Conservation (phyloP, 2,329 filamentous ascomycete genomes). For the Exophiala spinifera region DNA sequence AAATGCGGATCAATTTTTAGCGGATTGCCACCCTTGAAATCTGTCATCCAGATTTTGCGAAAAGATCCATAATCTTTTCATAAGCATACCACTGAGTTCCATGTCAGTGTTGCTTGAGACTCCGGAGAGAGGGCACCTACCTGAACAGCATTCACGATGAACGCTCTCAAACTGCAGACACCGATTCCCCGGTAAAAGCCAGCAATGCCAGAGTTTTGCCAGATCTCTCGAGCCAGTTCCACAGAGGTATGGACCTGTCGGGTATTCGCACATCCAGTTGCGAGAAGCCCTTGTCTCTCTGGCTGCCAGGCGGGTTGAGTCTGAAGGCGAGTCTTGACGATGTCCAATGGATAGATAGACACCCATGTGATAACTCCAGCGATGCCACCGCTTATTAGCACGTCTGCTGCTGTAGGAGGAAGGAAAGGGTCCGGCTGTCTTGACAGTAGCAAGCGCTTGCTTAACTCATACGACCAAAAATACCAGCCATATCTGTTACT, state of each 20-base stretch:
- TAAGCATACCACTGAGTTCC: constrained; percentile 74
- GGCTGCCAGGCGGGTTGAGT: constrained; percentile 52
- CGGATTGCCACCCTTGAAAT: not conserved
- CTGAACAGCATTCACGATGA: constrained; percentile 87
- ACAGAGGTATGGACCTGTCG: constrained; percentile 49
- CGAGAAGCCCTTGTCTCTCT: constrained; percentile 25
- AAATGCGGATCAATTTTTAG: too few relatives aligned
- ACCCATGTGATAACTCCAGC: constrained; percentile 87
- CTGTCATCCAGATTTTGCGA: constrained; percentile 8
- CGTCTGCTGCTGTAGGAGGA: constrained; percentile 53
- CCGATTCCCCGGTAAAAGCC: constrained; percentile 72
- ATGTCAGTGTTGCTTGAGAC: constrained; percentile 7
- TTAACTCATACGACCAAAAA: constrained; percentile 88
- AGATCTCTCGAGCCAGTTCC: constrained; percentile 64
- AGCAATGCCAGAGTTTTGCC: constrained; percentile 58
- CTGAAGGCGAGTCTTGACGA: constrained; percentile 90
- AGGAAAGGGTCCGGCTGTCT: constrained; percentile 29
- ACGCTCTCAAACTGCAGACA: constrained; percentile 80
- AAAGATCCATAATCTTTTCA: constrained; percentile 72
- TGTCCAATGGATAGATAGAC: constrained; percentile 85
- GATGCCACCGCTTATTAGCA: constrained; percentile 78
- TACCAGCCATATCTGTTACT: constrained; percentile 80
- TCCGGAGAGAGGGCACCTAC: constrained; percentile 34
- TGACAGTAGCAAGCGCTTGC: constrained; percentile 57
- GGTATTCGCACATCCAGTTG: constrained; percentile 29